Conservation (phyloP, 148 eudicot species). For the Cornus controversa region DNA sequence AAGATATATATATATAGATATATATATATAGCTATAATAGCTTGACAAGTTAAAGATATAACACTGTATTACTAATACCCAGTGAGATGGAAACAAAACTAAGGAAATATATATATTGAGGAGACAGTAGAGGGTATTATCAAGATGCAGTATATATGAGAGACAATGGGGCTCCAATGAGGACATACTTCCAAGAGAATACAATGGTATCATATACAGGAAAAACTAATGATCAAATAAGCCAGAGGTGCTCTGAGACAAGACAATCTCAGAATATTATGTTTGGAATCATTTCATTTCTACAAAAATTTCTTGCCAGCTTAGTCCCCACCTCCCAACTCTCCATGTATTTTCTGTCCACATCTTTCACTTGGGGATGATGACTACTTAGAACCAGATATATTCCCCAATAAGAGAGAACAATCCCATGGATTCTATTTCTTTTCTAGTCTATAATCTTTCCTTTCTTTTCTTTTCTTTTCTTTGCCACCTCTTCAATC, state of each 20-base stretch:
- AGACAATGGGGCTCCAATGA: not conserved
- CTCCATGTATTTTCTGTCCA: not conserved
- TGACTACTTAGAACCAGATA: not conserved
- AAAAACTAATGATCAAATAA: not conserved
- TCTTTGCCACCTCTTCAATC: not conserved
- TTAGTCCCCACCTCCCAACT: not conserved
- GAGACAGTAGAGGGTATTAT: not conserved
- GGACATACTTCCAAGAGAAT: not conserved
- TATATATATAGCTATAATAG: not conserved
- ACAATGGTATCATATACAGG: not conserved
- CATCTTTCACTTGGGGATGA: not conserved
- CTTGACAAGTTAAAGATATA: not conserved
- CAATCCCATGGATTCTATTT: not conserved
- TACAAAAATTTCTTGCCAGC: not conserved
- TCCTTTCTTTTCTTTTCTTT: not conserved
- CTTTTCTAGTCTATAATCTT: not conserved
- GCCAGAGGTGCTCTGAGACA: not conserved
- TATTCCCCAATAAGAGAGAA: constrained; percentile 1
- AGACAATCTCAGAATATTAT: not conserved
- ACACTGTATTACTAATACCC: not conserved
- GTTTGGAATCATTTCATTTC: constrained; percentile 1
- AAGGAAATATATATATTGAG: no score
- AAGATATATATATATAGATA: no score
- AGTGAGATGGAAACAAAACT: not conserved
- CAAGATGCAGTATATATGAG: not conserved